Evolutionary conservation across 164 flowering plant genomes (phyloP).

Genomic region (Vitis amurensis): DNA sequence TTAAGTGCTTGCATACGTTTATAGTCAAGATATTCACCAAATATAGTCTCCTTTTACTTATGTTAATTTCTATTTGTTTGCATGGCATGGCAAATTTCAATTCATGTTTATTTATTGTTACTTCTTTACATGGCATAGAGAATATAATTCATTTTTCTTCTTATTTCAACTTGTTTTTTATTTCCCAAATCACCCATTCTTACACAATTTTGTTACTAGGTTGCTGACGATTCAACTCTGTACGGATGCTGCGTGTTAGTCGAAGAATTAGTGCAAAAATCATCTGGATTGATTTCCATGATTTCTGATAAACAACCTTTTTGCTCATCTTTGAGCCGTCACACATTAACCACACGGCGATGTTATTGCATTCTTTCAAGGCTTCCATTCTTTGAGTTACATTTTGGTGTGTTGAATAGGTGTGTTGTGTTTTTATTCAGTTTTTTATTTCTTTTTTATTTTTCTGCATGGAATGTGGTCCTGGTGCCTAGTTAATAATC

Average conservation of each 20-base stretch:
- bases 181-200: not conserved
- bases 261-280: constrained; percentile 85
- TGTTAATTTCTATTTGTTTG: too few species aligned
- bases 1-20: too few species aligned
- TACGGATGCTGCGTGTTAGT: constrained; percentile 96
- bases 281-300: constrained; percentile 83
- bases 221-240: constrained; percentile 91
- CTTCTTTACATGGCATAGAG: too few species aligned
- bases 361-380: constrained; percentile 98
- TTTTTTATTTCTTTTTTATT: not conserved
- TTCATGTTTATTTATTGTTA: too few species aligned
- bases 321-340: constrained; percentile 54
- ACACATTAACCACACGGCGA: constrained; percentile 78
- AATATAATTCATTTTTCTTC: not conserved
- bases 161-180: not conserved
- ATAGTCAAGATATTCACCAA: too few species aligned
- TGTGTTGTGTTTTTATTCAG: constrained; percentile 16
- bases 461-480: not conserved
- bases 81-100: too few species aligned
- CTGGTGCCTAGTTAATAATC: constrained; percentile 2
- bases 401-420: constrained; percentile 93
- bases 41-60: too few species aligned
- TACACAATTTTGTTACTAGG: constrained; percentile 44
- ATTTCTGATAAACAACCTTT: constrained; percentile 53
- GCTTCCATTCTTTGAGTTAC: constrained; percentile 92